Percentiles rank a stretch among this genome's conserved stretches.
These are phyloP conservation scores for Tylopilus intermedius DNA, from an alignment of 768 basidiomycete genomes.

Conservation along the genomic window DNA sequence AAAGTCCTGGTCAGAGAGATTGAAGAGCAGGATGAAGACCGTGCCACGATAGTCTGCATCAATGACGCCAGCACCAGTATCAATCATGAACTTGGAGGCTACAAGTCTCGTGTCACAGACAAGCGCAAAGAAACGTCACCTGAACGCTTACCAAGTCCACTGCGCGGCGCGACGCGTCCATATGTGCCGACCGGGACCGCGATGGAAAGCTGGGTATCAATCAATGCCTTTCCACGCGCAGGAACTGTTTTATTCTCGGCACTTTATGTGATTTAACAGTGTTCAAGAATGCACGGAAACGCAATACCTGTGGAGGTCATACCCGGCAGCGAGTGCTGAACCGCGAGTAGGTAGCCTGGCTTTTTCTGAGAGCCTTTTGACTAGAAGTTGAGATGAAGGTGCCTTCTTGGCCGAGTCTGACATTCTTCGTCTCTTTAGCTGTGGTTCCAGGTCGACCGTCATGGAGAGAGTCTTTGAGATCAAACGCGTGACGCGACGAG, in stretches of 20 bases:
- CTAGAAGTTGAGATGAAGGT: constrained; percentile 54
- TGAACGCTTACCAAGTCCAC: constrained; percentile 74
- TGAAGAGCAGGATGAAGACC: constrained; percentile 90
- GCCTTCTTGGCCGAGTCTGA: constrained; percentile 36
- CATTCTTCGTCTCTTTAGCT: constrained; percentile 59
- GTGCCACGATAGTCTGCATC: constrained; percentile 95
- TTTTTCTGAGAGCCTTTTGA: constrained; percentile 80
- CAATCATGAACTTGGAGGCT: constrained; percentile 98
- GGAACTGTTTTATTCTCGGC: constrained; percentile 83
- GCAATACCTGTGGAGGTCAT: constrained; percentile 84
- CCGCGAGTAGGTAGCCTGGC: constrained; percentile 86
- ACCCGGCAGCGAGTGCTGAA: constrained; percentile 82
- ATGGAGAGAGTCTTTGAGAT: not conserved
- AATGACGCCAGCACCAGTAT: constrained; percentile 95
- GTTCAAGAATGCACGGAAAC: not conserved
- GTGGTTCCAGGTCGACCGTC: constrained; percentile 29
- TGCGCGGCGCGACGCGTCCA: constrained; percentile 93
- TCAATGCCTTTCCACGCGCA: constrained; percentile 83
- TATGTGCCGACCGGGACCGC: constrained; percentile 93
- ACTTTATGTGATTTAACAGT: constrained; percentile 36
- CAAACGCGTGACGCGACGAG: constrained; percentile 19
- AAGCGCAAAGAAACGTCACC: not conserved
- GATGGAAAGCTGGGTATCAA: constrained; percentile 89
- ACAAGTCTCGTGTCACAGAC: constrained; percentile 2
- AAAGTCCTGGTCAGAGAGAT: constrained; percentile 86